Base-by-base conservation (phyloP, 805 yeast species). In the Blastobotrys terrestris region DNA sequence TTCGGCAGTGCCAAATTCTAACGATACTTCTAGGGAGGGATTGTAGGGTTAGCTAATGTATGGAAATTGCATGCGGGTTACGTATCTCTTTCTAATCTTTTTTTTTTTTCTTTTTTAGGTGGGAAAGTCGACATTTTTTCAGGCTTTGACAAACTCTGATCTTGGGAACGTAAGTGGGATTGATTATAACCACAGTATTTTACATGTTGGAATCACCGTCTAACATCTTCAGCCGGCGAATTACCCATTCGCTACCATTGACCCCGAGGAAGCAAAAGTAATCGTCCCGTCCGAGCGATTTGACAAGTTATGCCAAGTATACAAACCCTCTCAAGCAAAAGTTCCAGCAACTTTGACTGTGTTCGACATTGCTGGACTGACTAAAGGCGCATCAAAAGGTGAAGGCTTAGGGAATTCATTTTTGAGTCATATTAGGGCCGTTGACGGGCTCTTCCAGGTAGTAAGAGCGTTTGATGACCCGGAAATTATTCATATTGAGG, bases 351-450 rank as follows among this genome's bases (percentile, higher is more conserved):
- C 73, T 14, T 69, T 83, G 53, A 80, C 81, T 40, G 73, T 84
- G 13, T 81, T 75, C 56, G 90, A 84, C 63, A 84, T 84, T 58
- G 88, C 88, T 2, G 88, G 90, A 6, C 73, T 84, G 46, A 83
- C 84, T 16, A 72, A 81, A 58, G 85, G 85, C 58, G 81, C 85
- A 8, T 73, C 80, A 18, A 69, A 71, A 44, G 88, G 88, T 45
- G 85, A 81, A 55, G 90, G 90, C 3, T 71, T 84, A 51, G 90
- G 90, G n/a, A 84, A 84, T 69, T 81, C 84, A 46, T 84, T 84
- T 69, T 72, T 84, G 60, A 76, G 81, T 50, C 83, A 84, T 61
- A 84, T 84, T 53, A 68, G 89, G 46, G 80, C 83, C 13, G 89
- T 84, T 22, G 90, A 84, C 65, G 88, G 87, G 18, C 73, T 84